phyloP scores from a whole-genome alignment of 306 rosid genomes.

The Rosa lucieae region DNA sequence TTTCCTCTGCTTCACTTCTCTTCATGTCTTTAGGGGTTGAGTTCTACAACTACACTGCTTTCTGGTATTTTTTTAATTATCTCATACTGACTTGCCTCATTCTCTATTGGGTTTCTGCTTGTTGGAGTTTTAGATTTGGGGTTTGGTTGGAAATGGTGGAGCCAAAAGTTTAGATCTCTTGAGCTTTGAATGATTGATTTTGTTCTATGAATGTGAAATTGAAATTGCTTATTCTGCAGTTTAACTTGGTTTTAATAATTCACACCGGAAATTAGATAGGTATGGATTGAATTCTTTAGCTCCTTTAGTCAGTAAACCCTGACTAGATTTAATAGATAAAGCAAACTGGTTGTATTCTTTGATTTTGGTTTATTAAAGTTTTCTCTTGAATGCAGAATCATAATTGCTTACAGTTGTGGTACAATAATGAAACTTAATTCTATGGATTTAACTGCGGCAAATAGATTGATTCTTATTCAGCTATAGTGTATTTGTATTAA shows the following conservation, averaged over 20 bases:
- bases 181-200: background rate
- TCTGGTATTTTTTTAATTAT: too few relatives aligned
- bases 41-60: too few relatives aligned
- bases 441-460: too few relatives aligned
- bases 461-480: background rate
- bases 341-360: background rate
- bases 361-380: background rate
- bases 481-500: background rate
- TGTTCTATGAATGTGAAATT: background rate
- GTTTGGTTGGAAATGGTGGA: slow-evolving; percentile 8
- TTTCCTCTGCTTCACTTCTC: too few relatives aligned
- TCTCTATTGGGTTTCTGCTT: background rate
- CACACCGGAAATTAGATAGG: background rate
- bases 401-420: slow-evolving; percentile 1
- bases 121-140: background rate
- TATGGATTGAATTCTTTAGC: background rate
- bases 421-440: background rate
- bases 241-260: background rate
- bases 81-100: background rate
- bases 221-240: background rate
- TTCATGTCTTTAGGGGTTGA: too few relatives aligned
- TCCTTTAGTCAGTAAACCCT: background rate
- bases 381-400: background rate
- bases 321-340: background rate
- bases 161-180: background rate